A percentile compares a stretch with the other conserved stretches of the same genome.
These are phyloP conservation scores for Psilocybe cubensis DNA, from an alignment of 768 basidiomycete genomes.

Conservation along the genomic window DNA sequence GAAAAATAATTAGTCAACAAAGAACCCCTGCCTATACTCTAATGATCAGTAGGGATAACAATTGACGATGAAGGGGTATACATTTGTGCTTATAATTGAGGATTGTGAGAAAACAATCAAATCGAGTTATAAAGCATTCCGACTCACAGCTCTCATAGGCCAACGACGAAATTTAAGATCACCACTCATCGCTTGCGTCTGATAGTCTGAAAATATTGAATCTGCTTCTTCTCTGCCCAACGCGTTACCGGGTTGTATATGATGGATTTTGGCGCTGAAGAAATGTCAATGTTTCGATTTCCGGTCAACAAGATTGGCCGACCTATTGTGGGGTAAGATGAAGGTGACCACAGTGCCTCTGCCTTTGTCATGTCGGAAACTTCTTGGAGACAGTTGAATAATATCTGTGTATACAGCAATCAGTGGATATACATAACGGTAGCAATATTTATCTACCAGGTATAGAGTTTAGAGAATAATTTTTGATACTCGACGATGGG, in stretches of 20 bases:
- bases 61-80: slow-evolving; percentile 24
- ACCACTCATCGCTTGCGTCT: slow-evolving; percentile 61
- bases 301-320: slow-evolving; percentile 6
- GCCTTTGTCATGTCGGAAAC: slow-evolving; percentile 23
- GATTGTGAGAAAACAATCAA: slow-evolving; percentile 2
- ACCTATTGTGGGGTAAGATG: slow-evolving; percentile 51
- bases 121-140: background rate
- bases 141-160: slow-evolving; percentile 67
- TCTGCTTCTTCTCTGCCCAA: slow-evolving; percentile 52
- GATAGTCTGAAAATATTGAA: slow-evolving; percentile 65
- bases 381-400: slow-evolving; percentile 18
- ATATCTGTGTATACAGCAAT: slow-evolving; percentile 31
- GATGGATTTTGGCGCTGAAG: slow-evolving; percentile 65
- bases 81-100: slow-evolving; percentile 66
- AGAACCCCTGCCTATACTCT: slow-evolving; percentile 60
- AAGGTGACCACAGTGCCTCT: slow-evolving; percentile 47
- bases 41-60: background rate
- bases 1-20: slow-evolving; percentile 84
- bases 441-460: slow-evolving; percentile 29
- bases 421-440: background rate
- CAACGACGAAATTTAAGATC: slow-evolving; percentile 68
- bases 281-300: background rate
- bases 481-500: slow-evolving; percentile 31
- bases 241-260: slow-evolving; percentile 47
- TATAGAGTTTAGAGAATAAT: slow-evolving; percentile 32